Conservation (phyloP, 768 basidiomycete genomes). For the Pulveroboletus sp. region DNA sequence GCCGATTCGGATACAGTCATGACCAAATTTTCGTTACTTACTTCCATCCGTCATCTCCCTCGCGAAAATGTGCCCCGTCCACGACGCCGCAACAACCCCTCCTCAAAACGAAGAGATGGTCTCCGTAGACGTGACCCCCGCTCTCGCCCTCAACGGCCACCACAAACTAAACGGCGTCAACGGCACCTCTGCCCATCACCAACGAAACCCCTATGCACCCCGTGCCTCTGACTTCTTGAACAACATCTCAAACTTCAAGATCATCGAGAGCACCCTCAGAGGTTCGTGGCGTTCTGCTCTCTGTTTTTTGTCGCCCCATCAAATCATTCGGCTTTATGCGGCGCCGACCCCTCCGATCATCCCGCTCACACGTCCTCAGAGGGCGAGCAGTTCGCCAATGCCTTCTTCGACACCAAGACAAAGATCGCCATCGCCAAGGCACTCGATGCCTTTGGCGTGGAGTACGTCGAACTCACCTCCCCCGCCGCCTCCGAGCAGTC, state of each 20-base stretch:
- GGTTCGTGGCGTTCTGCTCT: slow-evolving; percentile 45
- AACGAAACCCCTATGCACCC: slow-evolving; percentile 78
- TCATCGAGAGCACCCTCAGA: slow-evolving; percentile 95
- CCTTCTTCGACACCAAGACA: slow-evolving; percentile 99
- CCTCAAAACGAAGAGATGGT: slow-evolving; percentile 63
- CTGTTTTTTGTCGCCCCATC: neutral
- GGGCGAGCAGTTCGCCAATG: slow-evolving; percentile 99
- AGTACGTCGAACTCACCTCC: slow-evolving; percentile 99
- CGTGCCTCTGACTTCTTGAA: slow-evolving; percentile 91
- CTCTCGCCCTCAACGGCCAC: slow-evolving; percentile 39
- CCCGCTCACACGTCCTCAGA: slow-evolving; percentile 44
- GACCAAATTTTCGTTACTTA: neutral
- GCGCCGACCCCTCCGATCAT: slow-evolving; percentile 14
- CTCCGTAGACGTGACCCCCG: slow-evolving; percentile 47
- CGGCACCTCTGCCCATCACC: slow-evolving; percentile 40
- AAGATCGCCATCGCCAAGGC: slow-evolving; percentile 99
- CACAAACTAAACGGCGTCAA: slow-evolving; percentile 32
- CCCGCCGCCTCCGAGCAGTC: slow-evolving; percentile 98
- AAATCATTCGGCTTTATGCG: neutral
- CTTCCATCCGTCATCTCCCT: neutral
- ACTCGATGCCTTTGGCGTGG: slow-evolving; percentile 97
- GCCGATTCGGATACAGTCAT: neutral
- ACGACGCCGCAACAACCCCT: slow-evolving; percentile 46
- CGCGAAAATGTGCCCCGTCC: slow-evolving; percentile 46
- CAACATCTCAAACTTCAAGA: slow-evolving; percentile 90